Percentiles rank a stretch among this genome's conserved stretches.
These are phyloP conservation scores for Scutellospora calospora DNA, from an alignment of 371 early-diverging fungal genomes.

Conservation along the genomic window DNA sequence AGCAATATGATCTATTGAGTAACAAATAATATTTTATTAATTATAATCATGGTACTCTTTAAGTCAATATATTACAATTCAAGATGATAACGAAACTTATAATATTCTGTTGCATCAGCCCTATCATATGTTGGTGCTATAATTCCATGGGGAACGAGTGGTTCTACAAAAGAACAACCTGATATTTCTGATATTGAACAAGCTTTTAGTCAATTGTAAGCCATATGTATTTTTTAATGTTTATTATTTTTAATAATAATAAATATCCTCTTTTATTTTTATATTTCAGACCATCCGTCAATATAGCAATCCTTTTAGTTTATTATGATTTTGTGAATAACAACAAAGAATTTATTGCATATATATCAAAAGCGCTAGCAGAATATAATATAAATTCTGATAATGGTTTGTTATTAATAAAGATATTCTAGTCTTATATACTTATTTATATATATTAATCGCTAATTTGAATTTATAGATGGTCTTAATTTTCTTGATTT, in stretches of 20 bases:
- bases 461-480: not conserved
- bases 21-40: not conserved
- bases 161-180: constrained; percentile 33
- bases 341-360: constrained; percentile 42
- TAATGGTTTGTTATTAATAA: not conserved
- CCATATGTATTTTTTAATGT: not conserved
- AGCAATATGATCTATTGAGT: not conserved
- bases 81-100: constrained; percentile 55
- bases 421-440: not conserved
- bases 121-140: constrained; percentile 54
- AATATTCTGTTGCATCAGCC: constrained; percentile 46
- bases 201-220: constrained; percentile 14
- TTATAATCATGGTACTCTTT: not conserved
- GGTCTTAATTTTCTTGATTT: constrained; percentile 41
- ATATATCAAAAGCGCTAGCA: not conserved
- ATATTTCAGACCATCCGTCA: constrained; percentile 52
- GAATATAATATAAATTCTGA: not conserved
- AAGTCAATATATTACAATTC: constrained; percentile 54
- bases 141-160: constrained; percentile 47
- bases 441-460: not conserved
- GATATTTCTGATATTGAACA: constrained; percentile 45
- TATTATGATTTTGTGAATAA: constrained; percentile 56
- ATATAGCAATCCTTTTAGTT: constrained; percentile 52
- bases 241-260: not conserved
- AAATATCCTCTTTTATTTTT: not conserved